Base-by-base conservation (phyloP, 2,329 filamentous ascomycete species). In the Sordariomycetes sp. region DNA sequence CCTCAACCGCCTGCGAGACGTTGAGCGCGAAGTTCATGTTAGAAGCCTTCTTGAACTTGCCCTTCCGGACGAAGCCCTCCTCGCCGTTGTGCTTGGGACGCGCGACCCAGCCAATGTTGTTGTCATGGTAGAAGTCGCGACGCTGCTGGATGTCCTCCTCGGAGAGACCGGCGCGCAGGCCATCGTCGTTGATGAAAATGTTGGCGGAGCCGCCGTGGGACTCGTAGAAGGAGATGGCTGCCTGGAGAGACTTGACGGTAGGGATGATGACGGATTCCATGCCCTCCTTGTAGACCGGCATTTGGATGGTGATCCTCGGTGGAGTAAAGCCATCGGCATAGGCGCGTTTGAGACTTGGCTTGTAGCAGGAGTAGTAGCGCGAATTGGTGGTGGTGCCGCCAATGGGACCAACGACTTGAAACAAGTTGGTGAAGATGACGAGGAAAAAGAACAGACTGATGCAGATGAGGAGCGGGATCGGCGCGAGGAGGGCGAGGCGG, bases 21-120 rank as follows among this genome's bases (percentile, higher is more conserved):
- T 69, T 70, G 37, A 84, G 61, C 4, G 69, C 78, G 47, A 77
- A 84, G 53, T 84, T 85, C 79, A 85, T 84, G 59, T 85, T 85
- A 19, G 77, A 82, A 2, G 78, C 77, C 56, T 82, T 82, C 60
- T 82, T 82, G 62, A 82, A 82, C 50, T 81, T 81, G 35, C 78
- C 78, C 25, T 62, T 63, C 25, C 74, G 63, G 14, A 68, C 40
- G 45, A 72, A 77, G 17, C 61, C 32, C 35, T 63, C 63, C 19
- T 64, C 58, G 9, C 61, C 58, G 38, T 64, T 64, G 38, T 68
- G 60, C 32, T 53, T 54, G 6, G 64, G 63, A n/a, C 68, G 58
- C 2, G 65, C 57, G 15, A 64, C 63, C 57, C 64, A 66, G 24
- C 64, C 65, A 36, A 69, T 67, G 37, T 58, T 59, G 43, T 69